A percentile compares a stretch with the other conserved stretches of the same genome.
These are phyloP conservation scores for Podospora bellae-mahoneyi DNA, from an alignment of 495 filamentous ascomycete species.

Conservation along the genomic window DNA sequence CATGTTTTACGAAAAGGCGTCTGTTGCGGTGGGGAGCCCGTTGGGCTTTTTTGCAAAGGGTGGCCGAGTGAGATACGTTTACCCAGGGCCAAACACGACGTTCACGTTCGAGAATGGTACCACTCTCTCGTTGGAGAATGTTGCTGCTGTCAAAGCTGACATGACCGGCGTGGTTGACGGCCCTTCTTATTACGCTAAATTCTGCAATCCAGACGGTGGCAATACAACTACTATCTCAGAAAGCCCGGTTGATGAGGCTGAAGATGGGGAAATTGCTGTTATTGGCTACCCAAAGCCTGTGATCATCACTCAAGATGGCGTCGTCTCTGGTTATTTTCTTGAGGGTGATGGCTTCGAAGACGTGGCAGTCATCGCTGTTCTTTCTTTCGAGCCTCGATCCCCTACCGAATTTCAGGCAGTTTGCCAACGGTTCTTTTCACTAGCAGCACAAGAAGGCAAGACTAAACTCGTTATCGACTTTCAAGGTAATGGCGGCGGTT, in stretches of 20 bases:
- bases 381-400: conserved; percentile 21
- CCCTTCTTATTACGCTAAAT: conserved; percentile 20
- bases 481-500: conserved; percentile 49
- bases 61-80: conserved; percentile 18
- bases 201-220: conserved; percentile 20
- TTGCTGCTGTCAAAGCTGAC: conserved; percentile 19
- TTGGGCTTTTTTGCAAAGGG: conserved; percentile 19
- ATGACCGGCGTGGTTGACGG: conserved; percentile 18
- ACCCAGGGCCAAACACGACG: conserved; percentile 25
- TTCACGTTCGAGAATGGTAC: conserved; percentile 29
- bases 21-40: background rate
- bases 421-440: conserved; percentile 38
- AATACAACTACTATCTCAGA: conserved; percentile 9
- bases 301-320: conserved; percentile 38
- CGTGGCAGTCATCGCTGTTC: conserved; percentile 35
- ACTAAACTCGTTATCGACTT: conserved; percentile 55
- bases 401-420: conserved; percentile 39
- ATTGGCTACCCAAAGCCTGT: conserved; percentile 50
- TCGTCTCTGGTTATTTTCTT: conserved; percentile 51
- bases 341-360: conserved; percentile 38
- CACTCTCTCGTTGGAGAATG: conserved; percentile 17
- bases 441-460: conserved; percentile 38
- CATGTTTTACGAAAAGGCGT: conserved; percentile 23
- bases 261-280: conserved; percentile 18
- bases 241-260: background rate